Percentiles rank a stretch among this genome's conserved stretches.
Conservation (phyloP, 306 rosid species). For the Mimosa bimucronata region DNA sequence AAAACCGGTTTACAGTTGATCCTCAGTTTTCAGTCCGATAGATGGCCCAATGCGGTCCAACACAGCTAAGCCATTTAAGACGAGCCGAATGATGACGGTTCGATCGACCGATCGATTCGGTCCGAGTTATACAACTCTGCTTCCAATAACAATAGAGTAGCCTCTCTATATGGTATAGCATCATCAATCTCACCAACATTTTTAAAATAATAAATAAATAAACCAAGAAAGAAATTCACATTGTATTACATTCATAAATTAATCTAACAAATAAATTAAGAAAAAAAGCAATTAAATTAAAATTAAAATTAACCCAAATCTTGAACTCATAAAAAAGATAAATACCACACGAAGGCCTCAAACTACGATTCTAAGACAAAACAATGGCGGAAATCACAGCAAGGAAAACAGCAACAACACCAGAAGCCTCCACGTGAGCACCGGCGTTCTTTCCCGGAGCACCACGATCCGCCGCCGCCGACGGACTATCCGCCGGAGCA, state of each 20-base stretch:
- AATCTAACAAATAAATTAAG: background rate
- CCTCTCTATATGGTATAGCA: too few species aligned
- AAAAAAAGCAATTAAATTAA: background rate
- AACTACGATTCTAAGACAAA: constrained; percentile 61
- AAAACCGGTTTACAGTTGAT: too few species aligned
- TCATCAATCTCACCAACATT: background rate
- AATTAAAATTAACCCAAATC: background rate
- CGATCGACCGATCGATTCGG: too few species aligned
- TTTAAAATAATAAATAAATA: background rate
- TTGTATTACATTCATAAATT: background rate
- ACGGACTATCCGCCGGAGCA: constrained; percentile 41
- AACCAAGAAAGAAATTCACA: background rate
- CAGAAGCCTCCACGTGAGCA: constrained; percentile 42
- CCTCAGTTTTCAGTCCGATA: too few species aligned
- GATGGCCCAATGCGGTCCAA: too few species aligned
- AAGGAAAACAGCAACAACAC: constrained; percentile 32
- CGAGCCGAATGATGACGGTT: too few species aligned
- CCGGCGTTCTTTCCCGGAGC: constrained; percentile 36
- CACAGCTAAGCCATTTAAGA: too few species aligned
- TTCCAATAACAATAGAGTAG: too few species aligned
- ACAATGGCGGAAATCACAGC: constrained; percentile 46
- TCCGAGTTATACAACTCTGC: too few species aligned
- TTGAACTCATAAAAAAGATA: constrained; percentile 12
- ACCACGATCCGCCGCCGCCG: constrained; percentile 40
- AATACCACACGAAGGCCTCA: background rate